Conservation (phyloP, 1,139 yeast genomes). For the Debaryomyces coudertii region DNA sequence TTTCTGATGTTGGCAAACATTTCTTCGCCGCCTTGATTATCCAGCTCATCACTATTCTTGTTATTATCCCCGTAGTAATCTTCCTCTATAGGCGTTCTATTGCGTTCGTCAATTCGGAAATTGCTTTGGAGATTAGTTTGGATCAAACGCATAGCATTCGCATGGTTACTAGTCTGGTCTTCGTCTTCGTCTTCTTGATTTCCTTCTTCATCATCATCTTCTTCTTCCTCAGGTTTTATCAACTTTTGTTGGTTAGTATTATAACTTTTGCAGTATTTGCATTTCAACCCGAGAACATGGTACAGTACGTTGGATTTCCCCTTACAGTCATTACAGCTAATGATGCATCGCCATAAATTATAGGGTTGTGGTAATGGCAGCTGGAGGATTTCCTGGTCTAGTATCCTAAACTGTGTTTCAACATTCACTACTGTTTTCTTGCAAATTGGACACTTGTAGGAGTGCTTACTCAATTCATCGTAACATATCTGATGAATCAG, state of each 20-base stretch:
- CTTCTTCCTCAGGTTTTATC: slow-evolving; percentile 57
- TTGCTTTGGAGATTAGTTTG: slow-evolving; percentile 43
- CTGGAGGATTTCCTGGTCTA: slow-evolving; percentile 78
- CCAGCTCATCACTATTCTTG: slow-evolving; percentile 21
- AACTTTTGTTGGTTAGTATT: slow-evolving; percentile 76
- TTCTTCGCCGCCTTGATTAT: slow-evolving; percentile 23
- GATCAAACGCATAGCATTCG: slow-evolving; percentile 34
- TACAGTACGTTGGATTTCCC: slow-evolving; percentile 77
- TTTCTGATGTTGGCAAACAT: slow-evolving; percentile 33
- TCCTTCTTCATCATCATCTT: slow-evolving; percentile 17
- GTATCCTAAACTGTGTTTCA: slow-evolving; percentile 83
- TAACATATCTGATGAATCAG: slow-evolving; percentile 88
- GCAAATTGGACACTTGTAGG: slow-evolving; percentile 91
- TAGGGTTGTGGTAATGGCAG: slow-evolving; percentile 84
- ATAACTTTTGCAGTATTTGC: slow-evolving; percentile 84
- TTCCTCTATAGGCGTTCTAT: slow-evolving; percentile 17
- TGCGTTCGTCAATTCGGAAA: slow-evolving; percentile 37
- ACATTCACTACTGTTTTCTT: slow-evolving; percentile 81
- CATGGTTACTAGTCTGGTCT: slow-evolving; percentile 9
- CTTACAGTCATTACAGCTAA: slow-evolving; percentile 87
- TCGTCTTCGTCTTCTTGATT: slow-evolving; percentile 13
- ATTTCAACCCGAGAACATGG: slow-evolving; percentile 85
- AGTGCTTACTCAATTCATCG: slow-evolving; percentile 74
- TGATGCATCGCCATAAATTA: slow-evolving; percentile 71
- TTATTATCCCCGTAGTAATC: slow-evolving; percentile 26